Conservation (phyloP, 306 rosid genomes). For the Castanea crenata region DNA sequence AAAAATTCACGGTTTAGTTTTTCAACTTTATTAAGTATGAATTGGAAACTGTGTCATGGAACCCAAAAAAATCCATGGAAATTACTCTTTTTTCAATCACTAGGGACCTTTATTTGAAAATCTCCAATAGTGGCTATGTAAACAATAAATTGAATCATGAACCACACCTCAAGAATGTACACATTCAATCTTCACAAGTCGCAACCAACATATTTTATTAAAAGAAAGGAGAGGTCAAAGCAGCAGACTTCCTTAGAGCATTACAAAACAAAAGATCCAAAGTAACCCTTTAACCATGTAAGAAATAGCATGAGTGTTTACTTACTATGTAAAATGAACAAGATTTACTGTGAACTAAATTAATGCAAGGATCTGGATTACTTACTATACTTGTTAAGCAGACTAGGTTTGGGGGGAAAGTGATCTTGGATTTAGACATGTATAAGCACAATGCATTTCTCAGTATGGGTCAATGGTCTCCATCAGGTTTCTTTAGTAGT, state of each 20-base stretch:
- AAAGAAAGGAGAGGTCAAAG: no score
- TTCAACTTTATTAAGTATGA: slow-evolving; percentile 5
- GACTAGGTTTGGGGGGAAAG: no score
- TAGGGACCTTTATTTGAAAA: not conserved
- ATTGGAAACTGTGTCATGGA: not conserved
- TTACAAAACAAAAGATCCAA: no score
- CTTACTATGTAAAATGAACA: not conserved
- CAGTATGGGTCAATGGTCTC: no score
- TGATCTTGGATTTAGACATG: no score
- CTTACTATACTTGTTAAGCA: no score
- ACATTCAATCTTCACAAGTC: not conserved
- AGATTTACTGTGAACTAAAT: no score
- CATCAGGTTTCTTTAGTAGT: no score
- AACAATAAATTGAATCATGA: not conserved
- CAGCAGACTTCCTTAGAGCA: no score
- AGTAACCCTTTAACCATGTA: not conserved
- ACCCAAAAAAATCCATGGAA: not conserved
- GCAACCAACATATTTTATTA: not conserved
- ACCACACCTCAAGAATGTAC: not conserved
- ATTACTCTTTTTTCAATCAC: not conserved
- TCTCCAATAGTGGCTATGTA: not conserved
- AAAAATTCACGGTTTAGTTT: slow-evolving; percentile 4
- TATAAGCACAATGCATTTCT: no score
- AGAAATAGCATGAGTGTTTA: not conserved
- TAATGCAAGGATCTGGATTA: no score